A percentile compares a stretch with the other conserved stretches of the same genome.
Evolutionary conservation across 139 green algal species (phyloP).

Genomic region (Chlorella sp.): DNA sequence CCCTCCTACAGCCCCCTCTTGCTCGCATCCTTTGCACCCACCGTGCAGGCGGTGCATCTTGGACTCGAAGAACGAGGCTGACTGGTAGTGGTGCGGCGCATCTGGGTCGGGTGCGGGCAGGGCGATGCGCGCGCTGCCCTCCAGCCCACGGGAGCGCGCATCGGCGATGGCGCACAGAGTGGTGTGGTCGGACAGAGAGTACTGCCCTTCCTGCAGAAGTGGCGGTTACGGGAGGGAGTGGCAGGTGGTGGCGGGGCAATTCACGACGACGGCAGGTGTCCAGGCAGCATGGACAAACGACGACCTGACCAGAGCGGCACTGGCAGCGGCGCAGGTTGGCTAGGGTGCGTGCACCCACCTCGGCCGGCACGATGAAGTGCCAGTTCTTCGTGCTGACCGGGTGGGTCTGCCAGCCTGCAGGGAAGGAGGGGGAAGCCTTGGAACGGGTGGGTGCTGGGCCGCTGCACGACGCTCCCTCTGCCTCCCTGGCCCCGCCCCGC

Average conservation of each 20-base stretch:
- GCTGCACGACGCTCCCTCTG: not conserved
- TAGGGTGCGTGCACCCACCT: not conserved
- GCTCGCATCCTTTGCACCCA: not conserved
- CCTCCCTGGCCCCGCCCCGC: not conserved
- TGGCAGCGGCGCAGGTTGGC: not conserved
- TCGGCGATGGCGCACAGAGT: conserved; percentile 63
- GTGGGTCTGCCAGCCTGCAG: conserved; percentile 90
- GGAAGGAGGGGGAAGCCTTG: not conserved
- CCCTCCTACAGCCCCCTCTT: not conserved
- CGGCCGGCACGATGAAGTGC: conserved; percentile 90
- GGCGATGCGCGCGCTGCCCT: conserved; percentile 1
- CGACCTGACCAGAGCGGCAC: not conserved
- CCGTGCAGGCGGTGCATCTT: conserved; percentile 53
- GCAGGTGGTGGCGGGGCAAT: too few species aligned
- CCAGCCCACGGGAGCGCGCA: conserved; percentile 18
- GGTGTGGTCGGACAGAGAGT: conserved; percentile 54
- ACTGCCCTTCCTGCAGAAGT: conserved; percentile 22
- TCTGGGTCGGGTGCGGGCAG: conserved; percentile 21
- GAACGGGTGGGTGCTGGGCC: not conserved
- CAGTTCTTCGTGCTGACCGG: conserved; percentile 79
- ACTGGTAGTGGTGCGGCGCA: conserved; percentile 44
- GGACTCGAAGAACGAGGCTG: conserved; percentile 74
- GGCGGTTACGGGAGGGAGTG: too few species aligned
- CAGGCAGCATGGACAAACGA: not conserved
- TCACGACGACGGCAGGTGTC: not conserved